Conservation (phyloP, 495 filamentous ascomycete species). For the Choiromyces venosus region DNA sequence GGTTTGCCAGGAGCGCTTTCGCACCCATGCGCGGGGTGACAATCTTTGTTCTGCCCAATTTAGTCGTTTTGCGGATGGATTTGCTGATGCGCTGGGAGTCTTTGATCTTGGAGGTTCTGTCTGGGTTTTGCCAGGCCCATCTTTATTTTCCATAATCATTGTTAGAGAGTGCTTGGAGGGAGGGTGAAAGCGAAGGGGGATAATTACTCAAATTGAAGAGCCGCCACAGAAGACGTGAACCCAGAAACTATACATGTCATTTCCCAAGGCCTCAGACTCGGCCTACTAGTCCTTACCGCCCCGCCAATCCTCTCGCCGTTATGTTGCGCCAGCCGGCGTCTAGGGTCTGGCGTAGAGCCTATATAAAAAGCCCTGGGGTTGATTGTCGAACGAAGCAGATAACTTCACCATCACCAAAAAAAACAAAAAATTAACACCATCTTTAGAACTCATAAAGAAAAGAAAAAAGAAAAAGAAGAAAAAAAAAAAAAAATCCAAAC, state of each 20-base stretch:
- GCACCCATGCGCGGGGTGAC: constrained; percentile 54
- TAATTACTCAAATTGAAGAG: constrained; percentile 85
- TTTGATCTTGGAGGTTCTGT: constrained; percentile 66
- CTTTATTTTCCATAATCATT: constrained; percentile 44
- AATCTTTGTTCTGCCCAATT: constrained; percentile 46
- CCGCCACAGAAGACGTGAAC: constrained; percentile 77
- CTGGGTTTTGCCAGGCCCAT: constrained; percentile 89
- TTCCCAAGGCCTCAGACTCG: constrained; percentile 76
- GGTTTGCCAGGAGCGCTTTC: constrained; percentile 60
- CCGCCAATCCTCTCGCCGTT: constrained; percentile 78
- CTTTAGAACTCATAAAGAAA: too few species aligned
- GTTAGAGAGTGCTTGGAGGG: neutral
- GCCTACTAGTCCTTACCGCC: constrained; percentile 64
- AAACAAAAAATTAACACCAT: neutral
- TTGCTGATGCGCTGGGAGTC: constrained; percentile 51
- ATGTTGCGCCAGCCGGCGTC: constrained; percentile 76
- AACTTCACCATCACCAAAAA: too few species aligned
- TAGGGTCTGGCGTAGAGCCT: constrained; percentile 84
- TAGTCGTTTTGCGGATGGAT: constrained; percentile 41
- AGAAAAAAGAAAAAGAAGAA: neutral
- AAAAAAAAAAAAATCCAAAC: neutral
- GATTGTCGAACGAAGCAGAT: constrained; percentile 78
- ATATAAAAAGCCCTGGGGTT: constrained; percentile 66
- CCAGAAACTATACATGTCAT: constrained; percentile 84
- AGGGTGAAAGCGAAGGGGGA: neutral